A percentile compares a stretch with the other conserved stretches of the same genome.
phyloP scores from a whole-genome alignment of 2,329 filamentous ascomycete genomes.

The Corinectria fuckeliana region DNA sequence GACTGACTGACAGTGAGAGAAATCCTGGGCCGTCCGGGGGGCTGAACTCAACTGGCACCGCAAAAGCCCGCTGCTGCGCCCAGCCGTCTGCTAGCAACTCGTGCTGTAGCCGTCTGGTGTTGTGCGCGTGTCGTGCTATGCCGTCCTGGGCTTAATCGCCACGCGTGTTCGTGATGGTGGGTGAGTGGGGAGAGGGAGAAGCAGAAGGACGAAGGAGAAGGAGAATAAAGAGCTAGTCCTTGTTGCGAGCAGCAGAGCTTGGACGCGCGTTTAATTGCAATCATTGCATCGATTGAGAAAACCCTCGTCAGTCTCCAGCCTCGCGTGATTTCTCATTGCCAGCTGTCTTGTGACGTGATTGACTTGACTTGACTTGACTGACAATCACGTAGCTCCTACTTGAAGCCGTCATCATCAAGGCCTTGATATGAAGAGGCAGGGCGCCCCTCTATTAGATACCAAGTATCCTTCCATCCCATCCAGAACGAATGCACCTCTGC shows the following conservation, averaged over 20 bases:
- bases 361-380: too few relatives aligned
- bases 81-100: slow-evolving; percentile 6
- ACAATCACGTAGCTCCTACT: too few relatives aligned
- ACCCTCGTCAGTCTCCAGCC: not conserved
- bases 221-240: not conserved
- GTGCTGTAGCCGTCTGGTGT: not conserved
- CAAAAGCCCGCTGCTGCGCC: not conserved
- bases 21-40: not conserved
- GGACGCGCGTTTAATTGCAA: slow-evolving; percentile 11
- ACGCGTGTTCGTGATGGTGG: slow-evolving; percentile 9
- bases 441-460: not conserved
- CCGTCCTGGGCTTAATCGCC: slow-evolving; percentile 13
- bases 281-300: not conserved
- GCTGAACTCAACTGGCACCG: slow-evolving; percentile 2
- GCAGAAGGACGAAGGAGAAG: not conserved
- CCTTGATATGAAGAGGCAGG: not conserved
- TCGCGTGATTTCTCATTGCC: not conserved
- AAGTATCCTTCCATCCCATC: not conserved
- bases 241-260: not conserved
- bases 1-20: too few relatives aligned
- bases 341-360: not conserved
- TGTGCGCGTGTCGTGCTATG: too few relatives aligned
- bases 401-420: not conserved
- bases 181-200: not conserved
- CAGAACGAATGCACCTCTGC: not conserved